phyloP scores from a whole-genome alignment of 2,329 filamentous ascomycete species.

The Fusarium sp. region DNA sequence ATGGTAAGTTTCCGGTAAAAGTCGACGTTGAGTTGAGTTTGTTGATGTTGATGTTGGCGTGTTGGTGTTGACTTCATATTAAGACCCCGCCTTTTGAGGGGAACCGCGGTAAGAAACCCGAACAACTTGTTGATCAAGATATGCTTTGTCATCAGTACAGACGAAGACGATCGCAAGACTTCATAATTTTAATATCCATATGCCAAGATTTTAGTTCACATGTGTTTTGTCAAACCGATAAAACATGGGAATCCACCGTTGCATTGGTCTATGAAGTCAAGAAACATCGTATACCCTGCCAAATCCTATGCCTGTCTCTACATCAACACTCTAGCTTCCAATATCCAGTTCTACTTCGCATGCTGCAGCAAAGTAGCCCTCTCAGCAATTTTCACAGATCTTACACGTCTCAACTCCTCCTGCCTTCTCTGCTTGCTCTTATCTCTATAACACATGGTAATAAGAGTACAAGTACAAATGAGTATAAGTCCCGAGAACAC shows the following conservation, averaged over 20 bases:
- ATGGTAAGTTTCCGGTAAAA: background rate
- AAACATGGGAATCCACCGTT: fast-evolving
- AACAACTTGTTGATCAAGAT: background rate
- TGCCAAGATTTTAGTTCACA: fast-evolving
- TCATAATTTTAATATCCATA: fast-evolving
- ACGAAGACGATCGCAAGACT: fast-evolving
- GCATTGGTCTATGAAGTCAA: fast-evolving
- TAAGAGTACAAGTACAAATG: background rate
- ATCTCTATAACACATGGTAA: background rate
- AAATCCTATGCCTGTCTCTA: fast-evolving
- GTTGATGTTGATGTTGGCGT: background rate
- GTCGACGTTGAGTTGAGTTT: fast-evolving
- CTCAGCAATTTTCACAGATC: background rate
- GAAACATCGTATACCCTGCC: background rate
- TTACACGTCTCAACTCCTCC: background rate
- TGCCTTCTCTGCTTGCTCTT: background rate
- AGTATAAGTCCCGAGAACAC: background rate
- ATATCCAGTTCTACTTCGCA: background rate
- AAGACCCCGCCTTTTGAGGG: conserved; percentile 18
- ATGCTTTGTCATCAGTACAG: background rate
- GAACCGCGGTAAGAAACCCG: conserved; percentile 4
- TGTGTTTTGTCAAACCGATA: fast-evolving
- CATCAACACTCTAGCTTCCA: fast-evolving
- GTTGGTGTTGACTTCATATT: background rate
- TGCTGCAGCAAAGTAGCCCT: background rate